Evolutionary conservation across 768 basidiomycete genomes (phyloP), one percentile per base, ranked within the genome.

Genomic region (Dentipellis sp.): DNA sequence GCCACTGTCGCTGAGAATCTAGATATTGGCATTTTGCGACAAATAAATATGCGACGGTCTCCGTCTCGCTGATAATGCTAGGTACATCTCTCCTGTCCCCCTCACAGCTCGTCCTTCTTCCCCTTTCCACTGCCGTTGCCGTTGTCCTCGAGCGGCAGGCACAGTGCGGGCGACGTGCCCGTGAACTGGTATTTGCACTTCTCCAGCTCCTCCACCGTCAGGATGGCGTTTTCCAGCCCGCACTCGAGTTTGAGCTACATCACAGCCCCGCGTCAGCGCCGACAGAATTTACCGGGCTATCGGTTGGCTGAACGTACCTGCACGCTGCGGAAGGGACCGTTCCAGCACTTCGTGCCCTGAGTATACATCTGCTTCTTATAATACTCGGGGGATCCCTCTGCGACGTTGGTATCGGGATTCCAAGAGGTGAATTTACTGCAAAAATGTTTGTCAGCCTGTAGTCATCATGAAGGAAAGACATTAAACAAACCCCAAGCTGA

Each of bases 151-250:
- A 78, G 63, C 29, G 81, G 82, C 58, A 81, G 67, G 67, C 94
- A 97, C 54, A 97, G 69, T 1, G 93, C 92, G 10, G 94, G 94
- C 0, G 82, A 81, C 37, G 91, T 94, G 21, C 79, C 93, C 10
- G 83, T 90, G 64, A 93, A 80, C 65, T 86, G 82, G 64, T 97
- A 97, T 69, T 94, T 92, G 72, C 95, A 98, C 73, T 97, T 97
- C 71, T 98, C 94, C 17, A 94, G 78, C 71, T 99, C 97, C 47
- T 79, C 78, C 4, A 97, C 83, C 1, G 83, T 79, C 12, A 86
- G 70, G 36, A 99, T 69, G 3, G 77, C 78, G 64, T 97, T 97
- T 64, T 94, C 87, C 1, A 78, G 83, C 4, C 93, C 97, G 62
- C 97, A 99, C 2, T 81, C 74, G 53, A 97, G 71, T 49, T 90